These are phyloP conservation scores for Thraustotheca clavata DNA, from an alignment of 352 stramenopile species.

Conservation along the genomic window DNA sequence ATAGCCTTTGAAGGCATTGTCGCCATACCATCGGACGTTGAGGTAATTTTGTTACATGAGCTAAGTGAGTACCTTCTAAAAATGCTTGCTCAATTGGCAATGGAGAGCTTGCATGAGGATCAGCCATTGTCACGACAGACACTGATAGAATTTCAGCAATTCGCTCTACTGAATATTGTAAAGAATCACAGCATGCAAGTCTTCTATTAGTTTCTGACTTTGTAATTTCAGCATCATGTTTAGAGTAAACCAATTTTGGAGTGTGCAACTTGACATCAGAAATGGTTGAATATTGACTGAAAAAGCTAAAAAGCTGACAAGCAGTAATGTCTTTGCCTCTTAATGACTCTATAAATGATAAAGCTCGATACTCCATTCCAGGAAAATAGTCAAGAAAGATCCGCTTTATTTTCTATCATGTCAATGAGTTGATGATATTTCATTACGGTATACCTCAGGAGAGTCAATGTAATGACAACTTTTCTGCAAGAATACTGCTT, in stretches of 20 bases:
- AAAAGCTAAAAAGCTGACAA: conserved; percentile 63
- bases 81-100: not conserved
- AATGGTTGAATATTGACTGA: conserved; percentile 39
- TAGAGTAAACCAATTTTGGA: conserved; percentile 44
- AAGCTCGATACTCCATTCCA: conserved; percentile 45
- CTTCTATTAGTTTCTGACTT: conserved; percentile 41
- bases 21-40: not conserved
- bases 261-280: conserved; percentile 52
- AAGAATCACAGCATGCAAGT: conserved; percentile 32
- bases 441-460: not conserved
- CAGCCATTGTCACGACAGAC: conserved; percentile 31
- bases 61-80: not conserved
- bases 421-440: conserved; percentile 28
- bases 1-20: conserved; percentile 23
- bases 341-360: conserved; percentile 42
- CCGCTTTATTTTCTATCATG: conserved; percentile 20
- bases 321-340: conserved; percentile 37
- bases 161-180: conserved; percentile 56
- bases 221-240: conserved; percentile 38
- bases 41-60: not conserved
- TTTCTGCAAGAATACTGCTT: conserved; percentile 30
- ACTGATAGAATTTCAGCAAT: conserved; percentile 44
- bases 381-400: conserved; percentile 62
- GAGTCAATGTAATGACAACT: not conserved
- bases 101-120: not conserved